A percentile compares a stretch with the other conserved stretches of the same genome.
Conservation (phyloP, 176 grass and related monocot genomes). For the Oryza coarctata region DNA sequence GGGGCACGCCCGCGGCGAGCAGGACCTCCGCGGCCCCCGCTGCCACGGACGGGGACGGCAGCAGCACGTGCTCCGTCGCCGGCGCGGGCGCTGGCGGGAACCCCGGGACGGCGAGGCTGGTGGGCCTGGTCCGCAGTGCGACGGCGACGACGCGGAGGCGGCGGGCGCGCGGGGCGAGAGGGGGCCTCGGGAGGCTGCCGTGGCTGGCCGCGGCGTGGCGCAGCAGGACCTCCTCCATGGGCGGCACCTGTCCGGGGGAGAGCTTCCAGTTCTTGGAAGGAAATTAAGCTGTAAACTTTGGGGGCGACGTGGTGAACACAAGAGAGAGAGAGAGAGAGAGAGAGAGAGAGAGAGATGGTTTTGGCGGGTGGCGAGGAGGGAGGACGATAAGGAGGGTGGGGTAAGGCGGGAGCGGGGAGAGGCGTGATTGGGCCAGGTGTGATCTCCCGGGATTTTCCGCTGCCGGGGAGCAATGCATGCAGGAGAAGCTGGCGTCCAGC, state of each 20-base stretch:
- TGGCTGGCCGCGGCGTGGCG: conserved; percentile 29
- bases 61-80: conserved; percentile 28
- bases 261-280: background rate
- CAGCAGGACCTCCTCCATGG: conserved; percentile 65
- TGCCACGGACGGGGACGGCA: conserved; percentile 36
- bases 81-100: conserved; percentile 17
- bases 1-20: conserved; percentile 53
- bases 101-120: conserved; percentile 35
- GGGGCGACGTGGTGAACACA: background rate
- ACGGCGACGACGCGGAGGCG: conserved; percentile 35
- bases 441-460: conserved; percentile 37
- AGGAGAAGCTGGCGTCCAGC: background rate
- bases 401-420: background rate
- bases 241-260: background rate
- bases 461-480: background rate
- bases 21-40: conserved; percentile 39
- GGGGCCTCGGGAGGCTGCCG: conserved; percentile 22
- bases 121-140: conserved; percentile 43
- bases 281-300: background rate
- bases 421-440: conserved; percentile 46
- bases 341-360: background rate
- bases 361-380: conserved; percentile 13
- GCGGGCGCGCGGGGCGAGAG: background rate
- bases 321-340: background rate
- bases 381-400: conserved; percentile 46